Percentiles rank a stretch among this genome's conserved stretches.
These are phyloP conservation scores for Acacia acuminata DNA, from an alignment of 306 rosid species.

Conservation along the genomic window DNA sequence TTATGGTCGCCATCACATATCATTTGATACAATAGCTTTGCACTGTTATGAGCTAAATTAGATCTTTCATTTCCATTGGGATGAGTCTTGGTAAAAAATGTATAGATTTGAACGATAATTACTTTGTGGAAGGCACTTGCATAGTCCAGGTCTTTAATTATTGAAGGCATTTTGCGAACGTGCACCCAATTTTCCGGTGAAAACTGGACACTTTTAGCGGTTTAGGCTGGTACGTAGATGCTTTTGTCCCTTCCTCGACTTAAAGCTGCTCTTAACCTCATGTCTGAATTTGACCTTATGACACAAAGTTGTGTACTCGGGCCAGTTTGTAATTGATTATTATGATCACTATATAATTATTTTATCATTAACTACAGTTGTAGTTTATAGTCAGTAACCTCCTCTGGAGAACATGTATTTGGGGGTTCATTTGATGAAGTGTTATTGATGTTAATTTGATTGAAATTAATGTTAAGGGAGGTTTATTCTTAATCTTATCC, in stretches of 20 bases:
- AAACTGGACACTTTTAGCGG: slow-evolving; percentile 34
- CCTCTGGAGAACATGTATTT: background rate
- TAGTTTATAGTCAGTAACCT: background rate
- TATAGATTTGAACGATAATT: slow-evolving; percentile 49
- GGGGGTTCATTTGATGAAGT: background rate
- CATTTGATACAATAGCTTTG: slow-evolving; percentile 47
- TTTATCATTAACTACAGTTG: background rate
- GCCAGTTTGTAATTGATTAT: background rate
- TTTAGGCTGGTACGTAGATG: slow-evolving; percentile 41
- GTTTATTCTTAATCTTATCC: background rate
- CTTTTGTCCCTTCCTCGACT: slow-evolving; percentile 8
- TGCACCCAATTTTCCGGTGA: slow-evolving; percentile 41
- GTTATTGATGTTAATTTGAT: background rate
- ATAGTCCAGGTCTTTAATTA: slow-evolving; percentile 40
- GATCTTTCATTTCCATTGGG: slow-evolving; percentile 36
- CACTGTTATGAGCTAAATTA: slow-evolving; percentile 48
- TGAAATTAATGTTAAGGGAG: background rate
- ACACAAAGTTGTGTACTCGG: background rate
- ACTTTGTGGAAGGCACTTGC: slow-evolving; percentile 49
- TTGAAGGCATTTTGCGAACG: slow-evolving; percentile 37
- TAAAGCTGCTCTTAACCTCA: background rate
- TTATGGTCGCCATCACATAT: slow-evolving; percentile 42
- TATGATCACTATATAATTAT: background rate
- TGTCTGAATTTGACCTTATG: background rate
- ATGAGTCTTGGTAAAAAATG: slow-evolving; percentile 37